phyloP scores from a whole-genome alignment of 768 basidiomycete species.

The Russula ochroleuca region DNA sequence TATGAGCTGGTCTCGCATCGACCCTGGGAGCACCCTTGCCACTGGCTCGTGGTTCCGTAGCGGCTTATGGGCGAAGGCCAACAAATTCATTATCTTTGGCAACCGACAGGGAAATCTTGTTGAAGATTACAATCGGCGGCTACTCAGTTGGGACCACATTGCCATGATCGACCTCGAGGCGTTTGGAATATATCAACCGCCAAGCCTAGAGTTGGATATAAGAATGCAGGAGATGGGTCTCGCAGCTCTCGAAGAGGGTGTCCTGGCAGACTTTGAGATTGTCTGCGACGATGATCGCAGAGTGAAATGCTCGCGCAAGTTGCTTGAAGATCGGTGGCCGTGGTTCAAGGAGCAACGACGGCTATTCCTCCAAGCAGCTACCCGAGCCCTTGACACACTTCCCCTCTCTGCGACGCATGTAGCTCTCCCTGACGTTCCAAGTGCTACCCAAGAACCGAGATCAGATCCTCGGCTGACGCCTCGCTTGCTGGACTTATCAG shows the following conservation, averaged over 20 bases:
- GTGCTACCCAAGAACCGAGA: constrained; percentile 46
- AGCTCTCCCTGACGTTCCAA: constrained; percentile 56
- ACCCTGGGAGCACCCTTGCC: constrained; percentile 79
- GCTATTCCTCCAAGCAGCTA: constrained; percentile 55
- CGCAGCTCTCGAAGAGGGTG: constrained; percentile 71
- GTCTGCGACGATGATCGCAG: constrained; percentile 86
- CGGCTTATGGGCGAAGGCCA: constrained; percentile 79
- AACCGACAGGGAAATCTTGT: constrained; percentile 84
- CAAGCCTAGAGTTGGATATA: constrained; percentile 57
- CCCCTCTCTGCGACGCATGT: constrained; percentile 60
- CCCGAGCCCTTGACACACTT: constrained; percentile 51
- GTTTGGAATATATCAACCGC: constrained; percentile 93
- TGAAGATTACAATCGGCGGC: constrained; percentile 86
- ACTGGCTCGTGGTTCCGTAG: constrained; percentile 95
- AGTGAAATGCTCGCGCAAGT: constrained; percentile 73
- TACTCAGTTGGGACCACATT: constrained; percentile 89
- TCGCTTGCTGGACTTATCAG: constrained; percentile 74
- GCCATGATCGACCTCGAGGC: constrained; percentile 89
- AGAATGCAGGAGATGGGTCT: constrained; percentile 83
- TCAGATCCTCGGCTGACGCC: constrained; percentile 80
- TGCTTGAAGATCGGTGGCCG: constrained; percentile 90
- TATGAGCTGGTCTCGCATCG: constrained; percentile 85
- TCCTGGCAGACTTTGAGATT: constrained; percentile 88
- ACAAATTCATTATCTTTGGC: constrained; percentile 87
- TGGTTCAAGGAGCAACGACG: constrained; percentile 83